phyloP scores from a whole-genome alignment of 1,284 basidiomycete species.

The Cystobasidium slooffiae region DNA sequence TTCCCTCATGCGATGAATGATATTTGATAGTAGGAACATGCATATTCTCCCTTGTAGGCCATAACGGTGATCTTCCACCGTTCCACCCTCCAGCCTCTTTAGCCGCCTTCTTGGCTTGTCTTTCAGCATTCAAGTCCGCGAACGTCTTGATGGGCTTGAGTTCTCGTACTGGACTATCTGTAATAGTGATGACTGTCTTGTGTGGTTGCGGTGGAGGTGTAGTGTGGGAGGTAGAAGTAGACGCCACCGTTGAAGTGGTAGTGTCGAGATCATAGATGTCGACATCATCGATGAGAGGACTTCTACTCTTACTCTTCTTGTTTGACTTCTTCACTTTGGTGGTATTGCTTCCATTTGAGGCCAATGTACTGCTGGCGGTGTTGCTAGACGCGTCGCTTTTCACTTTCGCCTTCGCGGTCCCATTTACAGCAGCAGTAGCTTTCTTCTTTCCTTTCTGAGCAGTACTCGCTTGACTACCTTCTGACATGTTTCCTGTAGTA shows the following conservation, averaged over 20 bases:
- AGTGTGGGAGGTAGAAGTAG: conserved; percentile 18
- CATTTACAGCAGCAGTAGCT: background rate
- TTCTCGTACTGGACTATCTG: conserved; percentile 41
- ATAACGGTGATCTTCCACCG: conserved; percentile 30
- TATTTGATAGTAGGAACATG: conserved; percentile 1
- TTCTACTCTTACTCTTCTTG: conserved; percentile 1
- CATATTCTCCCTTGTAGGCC: conserved; percentile 17
- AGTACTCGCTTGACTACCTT: conserved; percentile 2
- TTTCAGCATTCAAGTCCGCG: conserved; percentile 30
- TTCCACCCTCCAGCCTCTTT: conserved; percentile 35
- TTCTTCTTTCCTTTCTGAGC: conserved; percentile 5
- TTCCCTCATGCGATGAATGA: background rate
- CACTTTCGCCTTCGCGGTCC: background rate
- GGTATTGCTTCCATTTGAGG: background rate
- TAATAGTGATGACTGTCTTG: conserved; percentile 28
- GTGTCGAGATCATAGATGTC: conserved; percentile 8
- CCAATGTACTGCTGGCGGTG: background rate
- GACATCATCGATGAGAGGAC: background rate
- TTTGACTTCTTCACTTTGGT: background rate
- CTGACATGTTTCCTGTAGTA: background rate
- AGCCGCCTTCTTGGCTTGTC: conserved; percentile 23
- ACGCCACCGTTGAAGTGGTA: conserved; percentile 19
- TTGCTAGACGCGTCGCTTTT: background rate
- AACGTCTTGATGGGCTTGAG: conserved; percentile 29
- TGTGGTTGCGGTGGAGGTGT: conserved; percentile 17